Evolutionary conservation across 257 asterid genomes (phyloP).

Genomic region (Eustoma russellianum): DNA sequence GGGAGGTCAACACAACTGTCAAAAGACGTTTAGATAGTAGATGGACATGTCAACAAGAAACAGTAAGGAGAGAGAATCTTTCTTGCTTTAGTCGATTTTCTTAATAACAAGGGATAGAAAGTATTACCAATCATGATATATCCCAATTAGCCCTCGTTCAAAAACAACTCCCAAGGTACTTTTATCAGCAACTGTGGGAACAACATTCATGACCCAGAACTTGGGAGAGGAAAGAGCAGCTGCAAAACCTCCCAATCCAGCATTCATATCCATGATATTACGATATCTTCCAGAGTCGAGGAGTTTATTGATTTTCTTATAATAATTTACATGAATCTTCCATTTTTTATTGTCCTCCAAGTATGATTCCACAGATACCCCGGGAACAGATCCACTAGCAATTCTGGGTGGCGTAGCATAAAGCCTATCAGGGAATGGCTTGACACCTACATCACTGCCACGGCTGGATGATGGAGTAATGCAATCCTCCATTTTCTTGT

Average conservation of each 20-base stretch:
- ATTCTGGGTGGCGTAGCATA: constrained; percentile 78
- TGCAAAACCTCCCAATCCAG: constrained; percentile 89
- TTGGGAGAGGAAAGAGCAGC: constrained; percentile 78
- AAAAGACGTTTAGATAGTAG: not conserved
- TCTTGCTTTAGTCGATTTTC: not conserved
- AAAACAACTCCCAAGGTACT: constrained; percentile 75
- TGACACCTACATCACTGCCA: constrained; percentile 35
- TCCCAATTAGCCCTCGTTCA: constrained; percentile 86
- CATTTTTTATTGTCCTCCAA: constrained; percentile 67
- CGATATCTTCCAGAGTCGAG: constrained; percentile 92
- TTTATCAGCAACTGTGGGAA: constrained; percentile 80
- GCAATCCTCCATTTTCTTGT: constrained; percentile 85
- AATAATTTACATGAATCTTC: constrained; percentile 81
- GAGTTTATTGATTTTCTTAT: constrained; percentile 63
- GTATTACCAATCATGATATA: constrained; percentile 82
- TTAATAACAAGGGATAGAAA: not conserved
- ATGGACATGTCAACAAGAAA: not conserved
- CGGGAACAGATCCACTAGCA: constrained; percentile 63
- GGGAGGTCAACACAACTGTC: not conserved
- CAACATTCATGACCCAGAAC: constrained; percentile 91
- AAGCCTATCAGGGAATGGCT: constrained; percentile 89
- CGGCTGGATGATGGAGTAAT: constrained; percentile 46
- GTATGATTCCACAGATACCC: constrained; percentile 57
- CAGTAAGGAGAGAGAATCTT: not conserved
- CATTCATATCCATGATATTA: constrained; percentile 98